phyloP scores from a whole-genome alignment of 345 rosid genomes.

The Salix dunnii region DNA sequence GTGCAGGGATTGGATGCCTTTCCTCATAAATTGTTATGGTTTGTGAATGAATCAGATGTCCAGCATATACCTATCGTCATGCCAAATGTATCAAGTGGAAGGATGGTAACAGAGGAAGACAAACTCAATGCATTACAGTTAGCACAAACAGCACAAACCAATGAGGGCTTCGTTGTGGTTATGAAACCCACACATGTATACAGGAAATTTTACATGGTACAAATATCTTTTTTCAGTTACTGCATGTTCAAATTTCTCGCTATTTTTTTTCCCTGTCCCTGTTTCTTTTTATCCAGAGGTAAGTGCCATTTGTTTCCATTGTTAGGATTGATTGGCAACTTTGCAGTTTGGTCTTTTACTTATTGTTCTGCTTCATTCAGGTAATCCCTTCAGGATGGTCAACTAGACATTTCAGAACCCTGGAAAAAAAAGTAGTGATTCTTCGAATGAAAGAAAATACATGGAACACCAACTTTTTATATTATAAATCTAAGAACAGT shows the following conservation, averaged over 20 bases:
- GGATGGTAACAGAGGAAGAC: slow-evolving; percentile 33
- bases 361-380: slow-evolving; percentile 24
- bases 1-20: not conserved
- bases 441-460: slow-evolving; percentile 25
- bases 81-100: slow-evolving; percentile 31
- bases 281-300: not conserved
- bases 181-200: slow-evolving; percentile 53
- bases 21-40: not conserved
- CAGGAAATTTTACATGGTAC: slow-evolving; percentile 48
- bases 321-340: not conserved
- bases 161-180: slow-evolving; percentile 39
- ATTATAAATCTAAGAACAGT: slow-evolving; percentile 17
- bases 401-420: slow-evolving; percentile 17
- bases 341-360: not conserved
- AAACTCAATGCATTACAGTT: slow-evolving; percentile 23
- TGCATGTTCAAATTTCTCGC: not conserved
- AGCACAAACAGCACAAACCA: slow-evolving; percentile 33
- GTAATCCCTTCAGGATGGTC: slow-evolving; percentile 41
- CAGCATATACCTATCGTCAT: not conserved
- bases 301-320: not conserved
- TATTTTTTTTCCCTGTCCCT: not conserved
- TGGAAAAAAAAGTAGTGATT: slow-evolving; percentile 37
- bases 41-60: slow-evolving; percentile 3
- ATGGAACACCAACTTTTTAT: slow-evolving; percentile 35
- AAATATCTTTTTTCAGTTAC: not conserved